Base-by-base conservation (phyloP, 1,284 basidiomycete genomes). In the Spongispora temasekensis region DNA sequence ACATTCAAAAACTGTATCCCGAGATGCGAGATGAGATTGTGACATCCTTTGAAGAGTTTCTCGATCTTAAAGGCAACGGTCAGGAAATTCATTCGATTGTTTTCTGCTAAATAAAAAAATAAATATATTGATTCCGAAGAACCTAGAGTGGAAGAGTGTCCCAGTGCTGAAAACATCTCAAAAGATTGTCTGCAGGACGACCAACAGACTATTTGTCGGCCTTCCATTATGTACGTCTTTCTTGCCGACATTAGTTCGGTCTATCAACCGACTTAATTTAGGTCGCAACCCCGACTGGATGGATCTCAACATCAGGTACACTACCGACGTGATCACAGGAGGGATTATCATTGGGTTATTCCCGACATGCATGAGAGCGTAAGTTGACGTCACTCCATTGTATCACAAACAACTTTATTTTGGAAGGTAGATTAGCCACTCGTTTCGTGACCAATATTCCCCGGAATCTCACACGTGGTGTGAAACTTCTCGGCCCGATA, bases 301-400 rank as follows among this genome's bases (percentile, higher is more conserved):
- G 19, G 66, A 72, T 17, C 66, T 81, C 13, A 78, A 72, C 55
- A 71, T 77, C 3, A 57, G 64, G 6, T 77, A 71, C 55, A 69
- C 77, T 0, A 8, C 74, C 7, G 69, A 75, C 46, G 65, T 79
- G 8, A 30, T 74, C 5, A 69, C 66, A 50, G 68, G 60, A 31
- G 70, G 67, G 0, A 3, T 32, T 6, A 62, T 70, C 6, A 64
- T 83, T 52, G 65, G 67, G 12, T 12, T 76, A 2, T 77, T 79
- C 52, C 82, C 81, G 0, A 62, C 61, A 1, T 71, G 78, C 46
- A 55, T 82, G 35, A 75, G 74, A 61, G 71, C 76, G 82, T 81
- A 65, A 59, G 76, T 61, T 35, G 9, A 6, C 51, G 7, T 5
- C n/a, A 0, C 17, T 15, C 5, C 12, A 27, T 5, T 32, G 8